Evolutionary conservation across 768 basidiomycete genomes (phyloP), one percentile per base, ranked within the genome.

Genomic region (Leccinum ochraceum): DNA sequence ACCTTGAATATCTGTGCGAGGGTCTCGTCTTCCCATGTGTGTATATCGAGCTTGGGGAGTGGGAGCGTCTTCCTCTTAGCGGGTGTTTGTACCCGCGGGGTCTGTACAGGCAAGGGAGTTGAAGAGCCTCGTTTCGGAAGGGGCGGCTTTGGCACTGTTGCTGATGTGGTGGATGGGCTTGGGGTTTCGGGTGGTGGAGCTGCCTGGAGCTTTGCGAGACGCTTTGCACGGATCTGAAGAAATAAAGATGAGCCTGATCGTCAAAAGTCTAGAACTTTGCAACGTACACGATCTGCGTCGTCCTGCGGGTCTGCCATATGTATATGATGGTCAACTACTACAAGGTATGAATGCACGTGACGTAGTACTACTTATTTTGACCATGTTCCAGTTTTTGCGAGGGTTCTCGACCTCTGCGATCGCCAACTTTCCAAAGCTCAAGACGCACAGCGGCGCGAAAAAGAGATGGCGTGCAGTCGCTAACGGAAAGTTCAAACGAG

Each of bases 151-250:
- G 69, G 67, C 54, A 67, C 56, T 36, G 73, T 69, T 54, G 66
- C 65, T 34, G 71, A 66, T 48, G 74, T 59, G 24, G 63, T 28
- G 17, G 68, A 54, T n/a, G 66, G 13, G 24, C 53, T 3, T 10
- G 66, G 13, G 30, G 60, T 6, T 13, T 66, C 56, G 13, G 70
- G 51, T 11, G 82, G 69, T 9, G 82, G 72, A 0, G 81, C 68
- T 13, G 64, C 78, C 69, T 90, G 89, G 8, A 98, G 81, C 72
- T 91, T 93, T 34, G 92, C 94, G 56, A 98, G 81, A 58, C 95
- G 86, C 76, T 96, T 96, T 73, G 93, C 78, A 64, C 94, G 92
- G 71, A 97, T 96, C 95, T 96, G 67, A 6, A 28, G 13, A 16
- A 16, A 39, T 7, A 17, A 44, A 44, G 16, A 44, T 44, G 3